Base-by-base conservation (phyloP, 192 early-diverging fungal genomes). In the Backusella liffmaniae region DNA sequence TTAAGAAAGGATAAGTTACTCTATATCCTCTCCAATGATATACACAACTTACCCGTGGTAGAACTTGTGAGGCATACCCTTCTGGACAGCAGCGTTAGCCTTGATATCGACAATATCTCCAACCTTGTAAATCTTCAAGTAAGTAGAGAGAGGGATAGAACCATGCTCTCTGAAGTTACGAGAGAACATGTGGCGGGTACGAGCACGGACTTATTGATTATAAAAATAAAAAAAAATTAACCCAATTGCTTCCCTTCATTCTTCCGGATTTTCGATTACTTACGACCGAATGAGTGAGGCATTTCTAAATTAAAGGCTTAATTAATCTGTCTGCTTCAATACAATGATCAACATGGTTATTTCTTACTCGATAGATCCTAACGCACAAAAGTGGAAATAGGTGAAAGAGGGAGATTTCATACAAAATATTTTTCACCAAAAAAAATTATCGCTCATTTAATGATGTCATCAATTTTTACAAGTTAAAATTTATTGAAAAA, bases 41-140 rank as follows among this genome's bases (percentile, higher is more conserved):
- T 49, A 7, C 1, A n/a, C n/a, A n/a, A n/a, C n/a, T n/a, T n/a
- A n/a, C n/a, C n/a, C n/a, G n/a, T n/a, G n/a, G n/a, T n/a, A n/a
- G n/a, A n/a, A n/a, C n/a, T n/a, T n/a, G 93, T 99, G 97, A 79
- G 97, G 97, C 94, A 99, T 94, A 88, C 97, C 97, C 93, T 97
- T 97, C 89, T 99, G 97, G 87, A 97, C 86, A 82, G 97, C 96
- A 88, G 94, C 96, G 88, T 98, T 96, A 76, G 94, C 96, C 92
- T 97, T 97, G 90, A 99, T 96, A 88, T 99, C 97, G 76, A 99
- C 97, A 76, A 99, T 97, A 85, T 99, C 97, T 73, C 97, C 97
- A 68, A 97, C 94, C 91, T 97, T 97, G 95, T 97, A 99, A 83
- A 86, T 94, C 90, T 95, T 96, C 83, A 99, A 85, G 92, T 98